Evolutionary conservation across 345 rosid genomes (phyloP).

Genomic region (Pugionium dolabratum): DNA sequence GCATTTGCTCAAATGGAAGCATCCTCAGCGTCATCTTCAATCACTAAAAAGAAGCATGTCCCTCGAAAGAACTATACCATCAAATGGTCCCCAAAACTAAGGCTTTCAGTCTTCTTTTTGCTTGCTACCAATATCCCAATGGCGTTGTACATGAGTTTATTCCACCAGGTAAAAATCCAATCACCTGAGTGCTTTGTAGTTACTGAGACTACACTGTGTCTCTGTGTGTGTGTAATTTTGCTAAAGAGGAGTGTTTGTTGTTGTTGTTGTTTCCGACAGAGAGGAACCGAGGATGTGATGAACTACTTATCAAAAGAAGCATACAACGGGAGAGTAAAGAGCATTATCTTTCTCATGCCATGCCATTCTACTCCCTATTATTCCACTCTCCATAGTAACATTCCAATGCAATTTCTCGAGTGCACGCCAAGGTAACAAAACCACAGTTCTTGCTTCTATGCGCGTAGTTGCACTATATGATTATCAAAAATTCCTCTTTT

Average conservation of each 20-base stretch:
- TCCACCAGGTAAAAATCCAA: slow-evolving; percentile 69
- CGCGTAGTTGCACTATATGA: neutral
- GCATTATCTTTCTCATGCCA: slow-evolving; percentile 83
- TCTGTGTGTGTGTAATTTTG: neutral
- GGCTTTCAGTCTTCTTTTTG: slow-evolving; percentile 65
- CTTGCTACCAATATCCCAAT: slow-evolving; percentile 80
- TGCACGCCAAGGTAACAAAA: slow-evolving; percentile 77
- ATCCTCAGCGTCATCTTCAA: slow-evolving; percentile 27
- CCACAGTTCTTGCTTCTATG: slow-evolving; percentile 16
- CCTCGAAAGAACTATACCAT: slow-evolving; percentile 35
- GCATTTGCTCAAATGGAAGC: slow-evolving; percentile 58
- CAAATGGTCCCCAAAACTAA: slow-evolving; percentile 50
- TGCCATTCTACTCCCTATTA: slow-evolving; percentile 95
- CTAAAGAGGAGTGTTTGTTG: slow-evolving; percentile 28
- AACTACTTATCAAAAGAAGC: slow-evolving; percentile 82
- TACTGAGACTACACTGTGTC: slow-evolving; percentile 1
- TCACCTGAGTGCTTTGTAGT: neutral
- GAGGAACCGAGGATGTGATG: slow-evolving; percentile 97
- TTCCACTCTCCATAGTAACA: slow-evolving; percentile 64
- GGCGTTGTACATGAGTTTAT: slow-evolving; percentile 82
- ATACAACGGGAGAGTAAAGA: slow-evolving; percentile 53
- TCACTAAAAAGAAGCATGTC: slow-evolving; percentile 38
- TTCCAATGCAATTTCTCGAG: slow-evolving; percentile 80
- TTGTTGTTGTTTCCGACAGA: no score
- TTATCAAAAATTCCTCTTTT: slow-evolving; percentile 2